phyloP scores from a whole-genome alignment of 345 rosid species.

The Aethionema arabicum region DNA sequence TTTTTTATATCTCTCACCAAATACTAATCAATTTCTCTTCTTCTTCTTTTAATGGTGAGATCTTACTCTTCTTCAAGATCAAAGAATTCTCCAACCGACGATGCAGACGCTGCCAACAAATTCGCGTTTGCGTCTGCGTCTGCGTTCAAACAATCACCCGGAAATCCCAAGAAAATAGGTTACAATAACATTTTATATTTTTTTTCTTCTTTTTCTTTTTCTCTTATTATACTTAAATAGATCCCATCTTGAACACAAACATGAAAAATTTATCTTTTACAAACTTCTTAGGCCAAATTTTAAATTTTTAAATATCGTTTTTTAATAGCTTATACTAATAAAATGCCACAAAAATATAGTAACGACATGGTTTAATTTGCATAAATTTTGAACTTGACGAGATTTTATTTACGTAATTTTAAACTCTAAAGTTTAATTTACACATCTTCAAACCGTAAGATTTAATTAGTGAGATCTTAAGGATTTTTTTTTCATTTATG shows the following conservation, averaged over 20 bases:
- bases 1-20: constrained; percentile 1
- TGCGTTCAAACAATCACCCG: constrained; percentile 29
- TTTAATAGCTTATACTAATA: no score
- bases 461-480: no score
- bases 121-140: constrained; percentile 18
- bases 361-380: no score
- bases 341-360: no score
- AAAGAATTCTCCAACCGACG: constrained; percentile 29
- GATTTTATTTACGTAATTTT: no score
- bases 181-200: constrained; percentile 16
- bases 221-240: not conserved
- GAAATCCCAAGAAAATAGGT: constrained; percentile 36
- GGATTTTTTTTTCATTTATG: no score
- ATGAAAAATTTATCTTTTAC: not conserved
- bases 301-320: no score
- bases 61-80: constrained; percentile 37
- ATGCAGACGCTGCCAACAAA: constrained; percentile 24
- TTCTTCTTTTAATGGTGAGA: constrained; percentile 32
- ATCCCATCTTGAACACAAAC: no score
- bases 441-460: no score
- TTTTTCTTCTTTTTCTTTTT: not conserved
- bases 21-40: constrained; percentile 6
- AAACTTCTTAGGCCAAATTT: no score
- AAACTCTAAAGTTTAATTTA: no score
- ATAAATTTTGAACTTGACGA: no score